Evolutionary conservation across 371 early-diverging fungal genomes (phyloP).

Genomic region (Globomyces sp.): DNA sequence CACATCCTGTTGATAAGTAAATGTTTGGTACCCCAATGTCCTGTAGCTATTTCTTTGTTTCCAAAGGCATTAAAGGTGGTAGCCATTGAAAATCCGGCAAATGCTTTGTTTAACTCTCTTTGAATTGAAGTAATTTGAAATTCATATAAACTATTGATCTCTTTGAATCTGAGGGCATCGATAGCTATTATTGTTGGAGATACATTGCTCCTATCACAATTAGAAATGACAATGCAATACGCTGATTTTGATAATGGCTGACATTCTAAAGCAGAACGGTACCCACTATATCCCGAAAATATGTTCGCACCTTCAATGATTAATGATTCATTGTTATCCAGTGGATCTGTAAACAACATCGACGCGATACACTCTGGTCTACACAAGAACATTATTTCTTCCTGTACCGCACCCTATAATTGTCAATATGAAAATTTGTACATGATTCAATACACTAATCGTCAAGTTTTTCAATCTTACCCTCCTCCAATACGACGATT

Average conservation of each 20-base stretch:
- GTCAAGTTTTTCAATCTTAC: no score
- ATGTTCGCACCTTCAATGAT: slow-evolving; percentile 53
- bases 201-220: slow-evolving; percentile 1
- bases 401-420: slow-evolving; percentile 56
- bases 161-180: not conserved
- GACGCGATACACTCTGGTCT: slow-evolving; percentile 57
- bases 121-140: not conserved
- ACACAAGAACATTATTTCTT: slow-evolving; percentile 59
- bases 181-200: not conserved
- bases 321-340: slow-evolving; percentile 51
- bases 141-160: not conserved
- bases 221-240: not conserved
- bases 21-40: not conserved
- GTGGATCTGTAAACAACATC: slow-evolving; percentile 45
- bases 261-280: slow-evolving; percentile 48
- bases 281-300: slow-evolving; percentile 53
- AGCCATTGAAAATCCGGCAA: not conserved
- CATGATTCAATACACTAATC: no score
- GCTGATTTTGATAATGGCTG: not conserved
- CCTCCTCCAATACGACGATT: not conserved
- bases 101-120: slow-evolving; percentile 5
- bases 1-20: not conserved
- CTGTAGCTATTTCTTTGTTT: not conserved
- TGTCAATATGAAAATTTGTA: no score
- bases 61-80: not conserved